Evolutionary conservation across 148 eudicot genomes (phyloP), one percentile per base, ranked within the genome.

Genomic region (Cornus suecica): DNA sequence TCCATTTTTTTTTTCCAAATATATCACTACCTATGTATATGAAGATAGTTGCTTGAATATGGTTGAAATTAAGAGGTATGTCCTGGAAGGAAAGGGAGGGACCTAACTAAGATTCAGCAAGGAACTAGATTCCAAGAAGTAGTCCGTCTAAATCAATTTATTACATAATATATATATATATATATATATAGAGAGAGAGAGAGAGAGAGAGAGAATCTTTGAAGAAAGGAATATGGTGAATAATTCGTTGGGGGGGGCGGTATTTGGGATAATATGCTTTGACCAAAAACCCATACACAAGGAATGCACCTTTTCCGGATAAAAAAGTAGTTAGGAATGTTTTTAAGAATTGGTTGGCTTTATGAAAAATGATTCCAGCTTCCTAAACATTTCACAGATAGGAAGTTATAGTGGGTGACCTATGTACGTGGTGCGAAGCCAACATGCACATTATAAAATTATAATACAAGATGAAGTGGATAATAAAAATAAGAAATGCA

Each of bases 171-270:
- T 27, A 26, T 48, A 14, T 45, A 5, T 11, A 0, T n/a, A 10
- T 69, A 13, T n/a, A n/a, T n/a, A n/a, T n/a, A n/a, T n/a, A n/a
- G n/a, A n/a, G n/a, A n/a, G n/a, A n/a, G n/a, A 10, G 42, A 28
- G 54, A 48, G 73, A 72, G 74, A 73, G 69, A 66, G 69, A 16
- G 71, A 80, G 78, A 81, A 75, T 75, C 75, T 45, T 64, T 37
- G 76, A 86, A 83, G 90, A 34, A 77, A 86, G 72, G 91, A 80
- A 88, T 82, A 28, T 42, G 69, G 77, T 79, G 66, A 74, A 58
- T 58, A 74, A 58, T 58, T 27, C 68, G 72, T 68, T 67, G 77
- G 54, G 48, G 24, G n/a, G 77, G 54, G 48, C 16, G n/a, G 29
- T 37, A 27, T 27, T 42, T 61, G 75, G 10, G 23, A 56, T 72